Evolutionary conservation across 495 filamentous ascomycete species (phyloP), one percentile per base, ranked within the genome.

Genomic region (Xylaria grammica): DNA sequence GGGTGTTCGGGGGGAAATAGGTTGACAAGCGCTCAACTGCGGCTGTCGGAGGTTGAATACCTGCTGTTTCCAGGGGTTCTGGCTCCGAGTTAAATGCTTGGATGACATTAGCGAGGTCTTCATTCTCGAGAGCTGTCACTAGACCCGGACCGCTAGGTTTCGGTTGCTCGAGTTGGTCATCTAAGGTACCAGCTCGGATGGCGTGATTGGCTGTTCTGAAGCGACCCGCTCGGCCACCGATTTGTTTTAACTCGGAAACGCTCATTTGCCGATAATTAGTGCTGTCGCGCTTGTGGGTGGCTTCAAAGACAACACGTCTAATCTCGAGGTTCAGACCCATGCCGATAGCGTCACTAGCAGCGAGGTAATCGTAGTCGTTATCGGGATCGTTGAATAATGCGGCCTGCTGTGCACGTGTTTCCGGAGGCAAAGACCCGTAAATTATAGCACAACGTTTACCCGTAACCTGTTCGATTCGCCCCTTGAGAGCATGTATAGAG

Each of bases 261-360:
- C 79, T 73, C 13, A 98, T 80, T 7, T 76, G 72, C 22, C 82
- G 77, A 29, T 79, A 79, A 10, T 71, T 72, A 1, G 11, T 40
- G 3, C 88, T 87, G 59, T 89, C 80, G 49, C 80, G 86, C 73
- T 97, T 99, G 51, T 81, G 74, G 1, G 84, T 79, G 8, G 90
- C 78, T 69, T 96, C 91, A 70, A 99, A 97, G 59, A 99, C 85
- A 64, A 99, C 81, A 38, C 95, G 90, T 69, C 92, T 96, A 78
- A 95, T 90, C 72, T 91, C 93, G 79, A 99, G 72, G 75, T 99
- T 99, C 32, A 99, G 78, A 1, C 95, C 95, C 95, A 99, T 99
- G 24, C 95, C 95, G 66, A 99, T 92, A 24, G 95, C 95, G 74
- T 99, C 95, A 68, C 93, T 97, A 17, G 95, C 95, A 27, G 94